Percentiles rank a stretch among this genome's conserved stretches.
phyloP scores from a whole-genome alignment of 208 protist species.

The Leishmania gerbilli region DNA sequence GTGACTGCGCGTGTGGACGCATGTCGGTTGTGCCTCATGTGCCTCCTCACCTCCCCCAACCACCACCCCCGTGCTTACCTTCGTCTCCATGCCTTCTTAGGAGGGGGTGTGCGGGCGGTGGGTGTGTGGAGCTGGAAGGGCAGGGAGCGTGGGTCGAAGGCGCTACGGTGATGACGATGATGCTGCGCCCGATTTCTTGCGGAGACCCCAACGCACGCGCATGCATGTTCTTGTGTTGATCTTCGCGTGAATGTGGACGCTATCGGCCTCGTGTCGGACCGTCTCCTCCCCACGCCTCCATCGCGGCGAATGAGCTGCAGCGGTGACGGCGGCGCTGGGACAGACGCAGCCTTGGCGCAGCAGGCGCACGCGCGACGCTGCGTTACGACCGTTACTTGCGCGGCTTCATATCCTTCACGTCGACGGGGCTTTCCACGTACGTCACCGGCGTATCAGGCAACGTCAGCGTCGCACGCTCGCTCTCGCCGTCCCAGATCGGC shows the following conservation, averaged over 20 bases:
- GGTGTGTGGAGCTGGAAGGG: not conserved
- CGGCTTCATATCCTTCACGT: not conserved
- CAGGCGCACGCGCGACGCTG: not conserved
- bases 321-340: not conserved
- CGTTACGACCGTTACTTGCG: not conserved
- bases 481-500: conserved; percentile 10
- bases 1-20: too few relatives aligned
- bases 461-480: conserved; percentile 18
- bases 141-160: not conserved
- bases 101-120: not conserved
- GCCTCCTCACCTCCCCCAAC: not conserved
- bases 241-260: not conserved
- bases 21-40: too few relatives aligned
- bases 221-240: not conserved
- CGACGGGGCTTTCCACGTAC: conserved; percentile 20
- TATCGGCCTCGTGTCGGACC: not conserved
- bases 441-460: conserved; percentile 26
- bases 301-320: not conserved
- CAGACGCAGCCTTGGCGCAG: not conserved
- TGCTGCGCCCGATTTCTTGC: not conserved
- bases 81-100: not conserved
- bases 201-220: not conserved
- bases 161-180: not conserved
- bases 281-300: not conserved
- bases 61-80: not conserved